A percentile compares a stretch with the other conserved stretches of the same genome.
phyloP scores from a whole-genome alignment of 2,329 filamentous ascomycete genomes.

The Pezicula radicicola region DNA sequence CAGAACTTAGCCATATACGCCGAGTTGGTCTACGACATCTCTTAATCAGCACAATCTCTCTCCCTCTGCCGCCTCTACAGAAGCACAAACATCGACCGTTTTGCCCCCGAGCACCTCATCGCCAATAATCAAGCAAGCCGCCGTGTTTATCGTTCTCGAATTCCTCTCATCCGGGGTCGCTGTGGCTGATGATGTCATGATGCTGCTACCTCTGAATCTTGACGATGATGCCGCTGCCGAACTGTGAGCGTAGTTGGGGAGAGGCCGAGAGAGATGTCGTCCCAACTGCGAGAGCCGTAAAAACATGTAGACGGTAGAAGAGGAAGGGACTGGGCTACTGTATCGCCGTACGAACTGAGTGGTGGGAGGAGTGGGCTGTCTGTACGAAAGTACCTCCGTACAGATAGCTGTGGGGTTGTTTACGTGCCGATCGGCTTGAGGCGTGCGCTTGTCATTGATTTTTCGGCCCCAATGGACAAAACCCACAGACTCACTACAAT shows the following conservation, averaged over 20 bases:
- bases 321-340: neutral
- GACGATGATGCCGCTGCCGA: constrained; percentile 19
- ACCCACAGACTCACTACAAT: too few species aligned
- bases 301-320: constrained; percentile 57
- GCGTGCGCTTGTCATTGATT: too few species aligned
- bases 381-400: too few species aligned
- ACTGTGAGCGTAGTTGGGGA: constrained; percentile 52
- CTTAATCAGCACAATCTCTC: constrained; percentile 14
- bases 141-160: constrained; percentile 75
- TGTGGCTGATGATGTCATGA: constrained; percentile 45
- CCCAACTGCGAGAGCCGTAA: constrained; percentile 70
- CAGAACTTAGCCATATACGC: constrained; percentile 64
- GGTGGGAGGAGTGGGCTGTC: neutral
- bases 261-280: constrained; percentile 65
- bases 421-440: neutral
- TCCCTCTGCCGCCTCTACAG: neutral
- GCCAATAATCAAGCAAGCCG: constrained; percentile 92
- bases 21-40: constrained; percentile 53
- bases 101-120: constrained; percentile 95
- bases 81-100: constrained; percentile 33
- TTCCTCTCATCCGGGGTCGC: constrained; percentile 43
- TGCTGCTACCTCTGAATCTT: constrained; percentile 8
- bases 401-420: neutral
- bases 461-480: too few species aligned
- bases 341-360: neutral